Base-by-base conservation (phyloP, 768 basidiomycete genomes). In the Amanita pallidorosea region DNA sequence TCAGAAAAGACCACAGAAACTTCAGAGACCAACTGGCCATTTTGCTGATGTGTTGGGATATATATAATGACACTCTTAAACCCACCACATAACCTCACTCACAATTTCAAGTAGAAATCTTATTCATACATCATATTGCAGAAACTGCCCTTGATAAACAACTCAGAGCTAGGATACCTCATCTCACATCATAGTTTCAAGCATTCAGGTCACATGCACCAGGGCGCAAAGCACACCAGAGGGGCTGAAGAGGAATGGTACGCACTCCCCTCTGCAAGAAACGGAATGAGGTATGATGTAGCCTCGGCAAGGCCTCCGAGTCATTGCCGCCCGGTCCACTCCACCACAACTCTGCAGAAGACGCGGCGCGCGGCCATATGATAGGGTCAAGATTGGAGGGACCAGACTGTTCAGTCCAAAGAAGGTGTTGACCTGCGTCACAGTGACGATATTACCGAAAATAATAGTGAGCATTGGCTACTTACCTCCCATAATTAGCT, bases 301-400 rank as follows among this genome's bases (percentile, higher is more conserved):
- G 64, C 2, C 87, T 74, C 15, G 81, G 77, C 1, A 87, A 65
- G 1, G 86, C 85, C 15, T 69, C 64, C 2, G 58, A 63, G 1
- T 68, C 65, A 55, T 76, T 64, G 3, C 71, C 70, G 7, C 67
- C 71, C 6, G 70, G 63, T 5, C 85, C 86, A 4, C 74, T 77
- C 87, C 87, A 89, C 65, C 86, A 88, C 2, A 88, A 61, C 67
- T 90, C 88, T 0, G 85, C 85, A 4, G 79, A 75, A 1, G 80
- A 70, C 0, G 81, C 82, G 17, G 82, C 81, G 41, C 84, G 76
- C 2, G 85, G 87, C 87, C 86, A 89, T 3, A 75, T 67, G 40
- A 78, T 77, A 9, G 75, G 54, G 58, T 89, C 86, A 40, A 88
- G 65, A 61, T 83, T 88, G 33, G 70, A 62, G 8, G 83, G 75